Evolutionary conservation across 768 basidiomycete genomes (phyloP), one percentile per base, ranked within the genome.

Genomic region (Mycena rosella): DNA sequence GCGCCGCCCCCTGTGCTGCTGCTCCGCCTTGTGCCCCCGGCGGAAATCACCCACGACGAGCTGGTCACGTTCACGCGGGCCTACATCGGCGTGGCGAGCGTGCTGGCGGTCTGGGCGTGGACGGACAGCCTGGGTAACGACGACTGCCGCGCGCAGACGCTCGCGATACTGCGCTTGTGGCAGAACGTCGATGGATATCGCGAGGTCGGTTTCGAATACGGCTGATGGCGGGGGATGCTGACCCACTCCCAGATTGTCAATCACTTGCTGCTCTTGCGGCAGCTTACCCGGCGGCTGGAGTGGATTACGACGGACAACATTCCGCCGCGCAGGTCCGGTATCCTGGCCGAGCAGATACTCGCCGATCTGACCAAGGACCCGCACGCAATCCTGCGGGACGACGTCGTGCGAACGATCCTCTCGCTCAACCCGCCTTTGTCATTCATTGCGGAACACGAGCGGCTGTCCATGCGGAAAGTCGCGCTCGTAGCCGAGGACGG

Each of bases 101-200:
- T 93, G 17, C 78, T 95, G 17, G 88, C 88, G 2, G 90, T 91
- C 36, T 90, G 90, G 73, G 90, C 91, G 4, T 95, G 92, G 91
- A 87, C 93, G 15, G 93, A 94, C 72, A 92, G 91, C 75, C 79
- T 92, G 22, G 90, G 89, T 0, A 86, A 89, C 60, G 85, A 87
- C 63, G 78, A 78, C 15, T 91, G 90, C 73, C 85, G 91, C 14
- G 89, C 92, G 72, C 85, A 89, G 52, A 82, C 87, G 1, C 78
- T 94, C 10, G 87, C 85, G 9, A 82, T 94, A 18, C 65, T 94
- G 58, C 84, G 86, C 7, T 63, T 91, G 26, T 92, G 90, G 91
- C 90, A 92, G 78, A 80, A 79, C 29, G 78, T 88, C 27, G 87
- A 90, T 30, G 92, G 91, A 10, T 95, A 94, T 75, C 84, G 89